Base-by-base conservation (phyloP, 192 early-diverging fungal genomes). In the Coemansia sp. region DNA sequence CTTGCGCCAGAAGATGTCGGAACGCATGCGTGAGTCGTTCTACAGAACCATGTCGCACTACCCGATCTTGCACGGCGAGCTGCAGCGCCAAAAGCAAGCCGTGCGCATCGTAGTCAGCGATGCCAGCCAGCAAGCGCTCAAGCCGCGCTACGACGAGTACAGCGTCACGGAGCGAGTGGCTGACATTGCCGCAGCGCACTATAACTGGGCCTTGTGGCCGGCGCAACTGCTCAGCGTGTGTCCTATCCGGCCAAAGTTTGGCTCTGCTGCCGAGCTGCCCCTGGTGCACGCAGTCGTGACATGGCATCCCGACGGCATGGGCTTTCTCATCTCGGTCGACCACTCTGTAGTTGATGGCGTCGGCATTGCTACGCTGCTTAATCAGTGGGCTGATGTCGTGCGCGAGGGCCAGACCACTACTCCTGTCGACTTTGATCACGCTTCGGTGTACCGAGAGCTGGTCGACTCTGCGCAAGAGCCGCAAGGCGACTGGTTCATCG, bases 271-370 rank as follows among this genome's bases (percentile, higher is more conserved):
- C 1, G 57, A 65, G 3, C n/a, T 22, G 25, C 71, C 77, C 10
- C 40, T 79, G 19, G 67, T 60, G 45, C 71, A 74, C 22, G 73
- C 68, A 24, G 46, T 79, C 7, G 60, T 74, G 8, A 70, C 77
- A 0, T 74, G 77, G 67, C 67, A 73, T 42, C n/a, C 58, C 19
- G 77, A 79, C 36, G 77, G 77, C 22, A 25, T 79, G 59, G 71
- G 77, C 1, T 29, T 79, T 5, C 42, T 79, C 37, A 41, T 79
- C 24, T 79, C 77, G 8, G 64, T 79, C 2, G 77, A 79, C 51
- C 77, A 79, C 41, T 70, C 67, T 45, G 49, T 79, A 4, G 54
- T 32, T n/a, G 77, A 79, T n/a, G 77, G 77, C 19, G 51, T 74
- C 4, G 77, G 71, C 4, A 35, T 79, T 1, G 68, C 65, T 15